Conservation (phyloP, 805 yeast species). For the Ogataea nakhonphanomensis region DNA sequence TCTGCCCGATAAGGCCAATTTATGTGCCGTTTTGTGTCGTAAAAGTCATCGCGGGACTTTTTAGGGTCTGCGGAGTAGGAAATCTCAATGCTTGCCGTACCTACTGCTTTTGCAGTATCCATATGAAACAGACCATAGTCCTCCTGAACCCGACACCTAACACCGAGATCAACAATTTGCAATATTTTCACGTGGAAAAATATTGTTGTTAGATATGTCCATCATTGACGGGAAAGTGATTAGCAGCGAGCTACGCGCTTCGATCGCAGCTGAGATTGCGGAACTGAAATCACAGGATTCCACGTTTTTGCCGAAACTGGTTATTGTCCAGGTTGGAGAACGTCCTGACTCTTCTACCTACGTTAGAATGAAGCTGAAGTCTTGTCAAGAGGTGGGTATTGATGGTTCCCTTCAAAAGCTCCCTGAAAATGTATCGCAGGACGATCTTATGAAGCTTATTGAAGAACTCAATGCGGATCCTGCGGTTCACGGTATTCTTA, state of each 20-base stretch:
- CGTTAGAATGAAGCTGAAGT: slow-evolving; percentile 87
- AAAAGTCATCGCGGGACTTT: no score
- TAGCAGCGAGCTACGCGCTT: slow-evolving; percentile 44
- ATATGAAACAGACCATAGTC: background rate
- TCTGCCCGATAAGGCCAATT: background rate
- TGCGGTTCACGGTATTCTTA: slow-evolving; percentile 77
- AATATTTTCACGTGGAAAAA: slow-evolving; percentile 6
- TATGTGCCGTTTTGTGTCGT: no score
- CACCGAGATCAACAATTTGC: slow-evolving; percentile 7
- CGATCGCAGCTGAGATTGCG: slow-evolving; percentile 49
- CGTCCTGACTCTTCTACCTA: slow-evolving; percentile 90
- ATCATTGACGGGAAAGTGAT: slow-evolving; percentile 61
- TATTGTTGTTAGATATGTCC: slow-evolving; percentile 20
- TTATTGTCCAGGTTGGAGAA: slow-evolving; percentile 85
- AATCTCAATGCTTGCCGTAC: no score
- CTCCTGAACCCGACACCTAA: background rate
- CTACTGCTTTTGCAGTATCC: no score
- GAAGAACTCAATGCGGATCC: slow-evolving; percentile 68
- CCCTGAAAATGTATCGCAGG: slow-evolving; percentile 59
- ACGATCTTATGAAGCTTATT: slow-evolving; percentile 55
- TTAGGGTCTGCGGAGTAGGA: no score
- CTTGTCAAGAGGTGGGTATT: slow-evolving; percentile 81
- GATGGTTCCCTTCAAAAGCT: slow-evolving; percentile 62
- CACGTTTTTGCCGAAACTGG: slow-evolving; percentile 68
- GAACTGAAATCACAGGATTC: slow-evolving; percentile 40